Conservation (phyloP, 1,284 basidiomycete genomes). For the Tylopilus sp. region DNA sequence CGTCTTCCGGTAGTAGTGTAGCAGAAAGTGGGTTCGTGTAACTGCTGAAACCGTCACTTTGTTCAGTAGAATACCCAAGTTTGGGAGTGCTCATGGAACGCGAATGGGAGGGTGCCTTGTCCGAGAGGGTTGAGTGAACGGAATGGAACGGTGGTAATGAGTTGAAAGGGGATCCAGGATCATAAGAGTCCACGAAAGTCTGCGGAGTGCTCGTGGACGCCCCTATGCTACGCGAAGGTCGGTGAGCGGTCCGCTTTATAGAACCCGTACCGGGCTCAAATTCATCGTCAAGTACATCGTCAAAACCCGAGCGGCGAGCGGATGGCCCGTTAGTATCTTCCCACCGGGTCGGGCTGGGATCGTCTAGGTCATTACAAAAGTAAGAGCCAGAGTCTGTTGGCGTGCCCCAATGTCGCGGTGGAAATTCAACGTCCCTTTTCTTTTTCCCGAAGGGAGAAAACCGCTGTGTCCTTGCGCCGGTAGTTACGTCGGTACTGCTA, state of each 20-base stretch:
- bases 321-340: slow-evolving; percentile 11
- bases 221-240: slow-evolving; percentile 21
- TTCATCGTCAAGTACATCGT: slow-evolving; percentile 25
- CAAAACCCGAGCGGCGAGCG: slow-evolving; percentile 20
- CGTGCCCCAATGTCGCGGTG: slow-evolving; percentile 61
- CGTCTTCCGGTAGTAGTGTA: slow-evolving; percentile 21
- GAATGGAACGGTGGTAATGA: slow-evolving; percentile 31
- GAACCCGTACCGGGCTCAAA: slow-evolving; percentile 39
- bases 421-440: slow-evolving; percentile 50
- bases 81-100: slow-evolving; percentile 38
- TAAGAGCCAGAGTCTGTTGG: slow-evolving; percentile 51
- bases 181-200: slow-evolving; percentile 22
- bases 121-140: slow-evolving; percentile 25
- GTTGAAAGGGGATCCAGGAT: slow-evolving; percentile 36
- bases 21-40: slow-evolving; percentile 30
- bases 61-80: slow-evolving; percentile 3
- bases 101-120: slow-evolving; percentile 32
- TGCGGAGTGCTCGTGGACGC: slow-evolving; percentile 10
- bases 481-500: slow-evolving; percentile 36
- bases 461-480: slow-evolving; percentile 40
- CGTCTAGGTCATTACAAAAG: slow-evolving; percentile 40
- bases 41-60: slow-evolving; percentile 1
- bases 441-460: slow-evolving; percentile 47
- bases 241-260: slow-evolving; percentile 22
- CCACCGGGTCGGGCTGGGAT: slow-evolving; percentile 8